phyloP scores from a whole-genome alignment of 306 rosid species.

The Acacia confusa region DNA sequence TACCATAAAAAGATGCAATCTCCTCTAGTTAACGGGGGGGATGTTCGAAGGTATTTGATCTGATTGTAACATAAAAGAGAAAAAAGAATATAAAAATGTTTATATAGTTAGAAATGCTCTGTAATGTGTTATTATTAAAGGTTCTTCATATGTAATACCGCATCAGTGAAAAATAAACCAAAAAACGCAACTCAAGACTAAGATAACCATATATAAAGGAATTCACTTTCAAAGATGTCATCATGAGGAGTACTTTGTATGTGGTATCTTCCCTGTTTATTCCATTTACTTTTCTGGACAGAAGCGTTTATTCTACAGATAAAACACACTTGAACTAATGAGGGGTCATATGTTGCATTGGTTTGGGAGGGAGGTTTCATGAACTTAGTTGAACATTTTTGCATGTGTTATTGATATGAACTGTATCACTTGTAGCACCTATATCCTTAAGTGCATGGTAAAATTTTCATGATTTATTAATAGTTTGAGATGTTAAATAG shows the following conservation, averaged over 20 bases:
- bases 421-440: neutral
- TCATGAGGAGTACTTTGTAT: neutral
- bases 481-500: too few relatives aligned
- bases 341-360: neutral
- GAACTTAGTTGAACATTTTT: neutral
- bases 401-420: neutral
- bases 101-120: neutral
- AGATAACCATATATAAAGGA: neutral
- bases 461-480: too few relatives aligned
- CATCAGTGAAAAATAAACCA: neutral
- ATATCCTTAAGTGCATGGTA: neutral
- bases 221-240: neutral
- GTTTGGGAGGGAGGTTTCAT: neutral
- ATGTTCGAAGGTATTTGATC: neutral
- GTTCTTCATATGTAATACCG: neutral
- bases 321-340: neutral
- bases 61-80: neutral
- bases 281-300: neutral
- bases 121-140: neutral
- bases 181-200: neutral
- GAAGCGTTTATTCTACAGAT: neutral
- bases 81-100: neutral
- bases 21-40: neutral
- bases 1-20: neutral
- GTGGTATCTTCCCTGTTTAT: neutral